Evolutionary conservation across 2,329 filamentous ascomycete genomes (phyloP).

Genomic region (Hymenoscyphus occultus): DNA sequence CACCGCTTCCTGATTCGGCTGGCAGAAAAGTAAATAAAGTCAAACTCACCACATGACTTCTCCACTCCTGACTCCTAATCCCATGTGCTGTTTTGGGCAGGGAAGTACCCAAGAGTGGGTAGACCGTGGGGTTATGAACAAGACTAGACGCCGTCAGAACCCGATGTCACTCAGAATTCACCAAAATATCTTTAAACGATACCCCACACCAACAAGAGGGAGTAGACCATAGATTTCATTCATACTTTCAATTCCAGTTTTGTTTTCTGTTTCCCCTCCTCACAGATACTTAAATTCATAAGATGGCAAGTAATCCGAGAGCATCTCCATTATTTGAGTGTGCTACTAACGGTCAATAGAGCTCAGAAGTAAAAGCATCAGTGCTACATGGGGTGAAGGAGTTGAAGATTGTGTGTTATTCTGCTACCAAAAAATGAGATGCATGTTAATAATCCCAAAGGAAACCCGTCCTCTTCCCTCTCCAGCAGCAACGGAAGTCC

Average conservation of each 20-base stretch:
- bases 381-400: slow-evolving; percentile 37
- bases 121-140: neutral
- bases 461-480: slow-evolving; percentile 30
- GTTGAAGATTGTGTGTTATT: slow-evolving; percentile 33
- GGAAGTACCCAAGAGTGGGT: neutral
- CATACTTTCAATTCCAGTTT: neutral
- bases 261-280: neutral
- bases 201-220: neutral
- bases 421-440: slow-evolving; percentile 5
- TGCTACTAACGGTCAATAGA: slow-evolving; percentile 5
- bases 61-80: neutral
- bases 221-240: neutral
- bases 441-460: slow-evolving; percentile 22
- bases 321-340: neutral
- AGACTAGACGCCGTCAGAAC: slow-evolving; percentile 3
- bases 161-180: slow-evolving; percentile 5
- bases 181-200: neutral
- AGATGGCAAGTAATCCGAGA: neutral
- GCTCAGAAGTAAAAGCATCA: slow-evolving; percentile 31
- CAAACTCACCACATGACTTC: neutral
- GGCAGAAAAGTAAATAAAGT: no score
- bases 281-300: neutral
- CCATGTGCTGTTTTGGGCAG: neutral
- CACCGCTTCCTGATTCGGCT: no score
- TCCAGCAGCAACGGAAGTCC: slow-evolving; percentile 59